Base-by-base conservation (phyloP, 805 yeast species). In the Hanseniaspora pseudoguilliermondii region DNA sequence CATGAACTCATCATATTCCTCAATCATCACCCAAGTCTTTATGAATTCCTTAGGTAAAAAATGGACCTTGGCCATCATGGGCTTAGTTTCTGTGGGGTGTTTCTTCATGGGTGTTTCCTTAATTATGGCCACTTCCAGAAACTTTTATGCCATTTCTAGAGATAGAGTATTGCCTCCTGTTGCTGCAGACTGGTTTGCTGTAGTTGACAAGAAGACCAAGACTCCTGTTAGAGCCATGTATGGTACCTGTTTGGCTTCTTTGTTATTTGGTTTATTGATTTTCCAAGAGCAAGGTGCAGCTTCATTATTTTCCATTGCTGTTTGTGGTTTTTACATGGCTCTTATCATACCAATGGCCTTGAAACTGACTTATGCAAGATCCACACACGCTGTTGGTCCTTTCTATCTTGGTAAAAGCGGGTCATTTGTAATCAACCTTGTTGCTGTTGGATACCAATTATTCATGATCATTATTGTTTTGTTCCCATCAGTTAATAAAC, bases 131-230 rank as follows among this genome's bases (percentile, higher is more conserved):
- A 73, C 77, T 10, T 80, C 85, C 4, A 75, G 87, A 65, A 86
- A 81, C 66, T 73, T 81, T 50, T 82, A 83, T 80, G 85, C 87
- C 2, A 81, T 82, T 66, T 81, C 84, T 40, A 76, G 89, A 69
- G 89, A 83, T 65, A 81, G 81, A 61, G 87, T 86, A n/a, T 86
- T 87, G 18, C 71, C 81, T 62, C 73, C 81, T 36, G 66, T 69
- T 60, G 74, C 82, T 58, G 77, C 80, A 61, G 76, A 72, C 32
- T 67, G 69, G 62, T 74, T 83, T 58, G 78, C 80, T 61, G 76
- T 71, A 47, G 83, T 83, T 52, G 72, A 83, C 63, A 71, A 75
- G 49, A 73, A 65, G 57, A 68, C 76, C 41, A 74, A 76, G 34
- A 83, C 80, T 36, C 89, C 89, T 23, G 66, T 81, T 40, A 73